Evolutionary conservation across 2,329 filamentous ascomycete species (phyloP), one percentile per base, ranked within the genome.

Genomic region (Claviceps sp.): DNA sequence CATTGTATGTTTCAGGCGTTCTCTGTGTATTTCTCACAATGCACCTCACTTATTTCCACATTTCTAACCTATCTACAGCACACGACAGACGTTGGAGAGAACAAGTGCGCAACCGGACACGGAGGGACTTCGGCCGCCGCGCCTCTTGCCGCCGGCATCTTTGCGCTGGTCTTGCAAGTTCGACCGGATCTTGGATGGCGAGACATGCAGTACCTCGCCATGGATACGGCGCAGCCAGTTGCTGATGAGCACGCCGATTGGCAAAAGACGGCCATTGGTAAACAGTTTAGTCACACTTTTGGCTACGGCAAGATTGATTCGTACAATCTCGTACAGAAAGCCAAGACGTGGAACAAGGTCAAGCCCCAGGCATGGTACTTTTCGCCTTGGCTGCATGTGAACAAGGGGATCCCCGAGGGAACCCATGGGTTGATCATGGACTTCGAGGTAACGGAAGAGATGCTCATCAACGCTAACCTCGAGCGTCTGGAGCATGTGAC

Each of bases 291-390:
- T 64, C 93, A 98, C 66, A 89, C 88, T 47, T 98, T 86, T 69
- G 93, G 91, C 44, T 98, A 95, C 62, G 93, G 93, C 63, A 97
- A 96, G 70, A 79, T 97, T 41, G 93, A 98, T 65, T 86, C 86
- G 0, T 95, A 84, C 63, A 79, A 80, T 16, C 79, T 95, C 49
- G 87, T 98, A 16, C 84, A 96, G 62, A 81, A 78, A 51, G 90
- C 93, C 52, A 94, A 89, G 72, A 81, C 76, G 0, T 97, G 89
- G 84, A 75, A 88, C 58, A 77, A 84, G 20, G 89, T 97, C 57
- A 97, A 97, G 69, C 91, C 93, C 8, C 93, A 98, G 68, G 84
- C 90, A 5, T 98, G 93, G 91, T 89, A 78, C 66, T 89, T 85
- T 66, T 94, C 89, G 13, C 91, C 93, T 0, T 96, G 93, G 89